phyloP scores from a whole-genome alignment of 140 eudicot species.

The Stevia rebaudiana region DNA sequence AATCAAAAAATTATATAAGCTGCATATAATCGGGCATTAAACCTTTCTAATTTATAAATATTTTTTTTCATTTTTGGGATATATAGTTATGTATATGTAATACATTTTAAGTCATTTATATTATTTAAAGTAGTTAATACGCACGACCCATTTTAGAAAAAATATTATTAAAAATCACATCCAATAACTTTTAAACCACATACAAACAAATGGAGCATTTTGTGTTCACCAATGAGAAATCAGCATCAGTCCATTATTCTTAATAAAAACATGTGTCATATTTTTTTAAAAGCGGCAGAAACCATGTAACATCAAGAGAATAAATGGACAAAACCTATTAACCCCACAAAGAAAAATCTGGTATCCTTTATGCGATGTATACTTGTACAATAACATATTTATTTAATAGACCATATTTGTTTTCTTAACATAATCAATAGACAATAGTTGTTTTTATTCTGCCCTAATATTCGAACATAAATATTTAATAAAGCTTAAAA shows the following conservation, averaged over 20 bases:
- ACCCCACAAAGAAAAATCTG: background rate
- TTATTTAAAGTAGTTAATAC: no score
- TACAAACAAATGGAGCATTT: slow-evolving; percentile 17
- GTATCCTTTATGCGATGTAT: background rate
- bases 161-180: no score
- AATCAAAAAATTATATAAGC: background rate
- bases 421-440: background rate
- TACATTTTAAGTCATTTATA: no score
- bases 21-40: no score
- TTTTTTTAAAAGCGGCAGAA: no score
- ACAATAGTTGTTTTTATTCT: background rate
- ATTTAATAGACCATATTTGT: background rate
- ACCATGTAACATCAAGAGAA: background rate
- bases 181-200: background rate
- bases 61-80: no score
- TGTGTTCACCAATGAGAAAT: slow-evolving; percentile 7
- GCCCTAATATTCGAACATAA: background rate
- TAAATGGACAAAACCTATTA: slow-evolving; percentile 14
- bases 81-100: no score
- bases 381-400: slow-evolving; percentile 21
- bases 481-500: background rate
- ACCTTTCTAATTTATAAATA: no score
- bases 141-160: no score
- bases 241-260: slow-evolving; percentile 4
- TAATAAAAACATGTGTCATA: no score